Evolutionary conservation across 352 stramenopile genomes (phyloP).

Genomic region (Pythium biforme): DNA sequence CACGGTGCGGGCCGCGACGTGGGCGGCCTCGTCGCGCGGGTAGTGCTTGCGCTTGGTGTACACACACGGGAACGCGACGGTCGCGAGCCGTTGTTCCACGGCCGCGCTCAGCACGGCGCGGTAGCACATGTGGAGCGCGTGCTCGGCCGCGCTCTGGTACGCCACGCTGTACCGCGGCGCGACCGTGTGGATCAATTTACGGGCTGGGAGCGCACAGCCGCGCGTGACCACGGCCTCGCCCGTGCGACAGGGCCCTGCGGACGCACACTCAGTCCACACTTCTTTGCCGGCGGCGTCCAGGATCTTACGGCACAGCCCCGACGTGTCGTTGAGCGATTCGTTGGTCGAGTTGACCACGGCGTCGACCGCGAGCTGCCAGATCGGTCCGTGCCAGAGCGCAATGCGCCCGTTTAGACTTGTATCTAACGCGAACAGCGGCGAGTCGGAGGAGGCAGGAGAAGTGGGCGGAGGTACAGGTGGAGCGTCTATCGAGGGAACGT

Average conservation of each 20-base stretch:
- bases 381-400: conserved; percentile 51
- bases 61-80: conserved; percentile 74
- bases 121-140: conserved; percentile 83
- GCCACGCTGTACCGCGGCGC: conserved; percentile 78
- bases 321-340: conserved; percentile 62
- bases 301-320: conserved; percentile 59
- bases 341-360: conserved; percentile 83
- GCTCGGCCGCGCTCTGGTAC: conserved; percentile 78
- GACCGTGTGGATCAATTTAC: conserved; percentile 80
- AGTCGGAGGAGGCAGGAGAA: too few species aligned
- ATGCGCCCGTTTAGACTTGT: conserved; percentile 46
- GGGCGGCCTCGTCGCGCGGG: conserved; percentile 71
- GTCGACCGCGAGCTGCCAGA: conserved; percentile 60
- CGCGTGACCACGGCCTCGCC: conserved; percentile 82
- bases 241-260: conserved; percentile 63
- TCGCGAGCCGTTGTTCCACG: conserved; percentile 61
- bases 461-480: neutral
- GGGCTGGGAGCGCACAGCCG: conserved; percentile 66
- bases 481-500: neutral
- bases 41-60: conserved; percentile 77
- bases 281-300: conserved; percentile 67
- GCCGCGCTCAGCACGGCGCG: conserved; percentile 55
- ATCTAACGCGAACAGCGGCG: conserved; percentile 10
- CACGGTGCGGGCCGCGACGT: conserved; percentile 68
- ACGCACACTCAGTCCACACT: conserved; percentile 72